Conservation (phyloP, 1,284 basidiomycete genomes). For the Heterobasidion occidentale region DNA sequence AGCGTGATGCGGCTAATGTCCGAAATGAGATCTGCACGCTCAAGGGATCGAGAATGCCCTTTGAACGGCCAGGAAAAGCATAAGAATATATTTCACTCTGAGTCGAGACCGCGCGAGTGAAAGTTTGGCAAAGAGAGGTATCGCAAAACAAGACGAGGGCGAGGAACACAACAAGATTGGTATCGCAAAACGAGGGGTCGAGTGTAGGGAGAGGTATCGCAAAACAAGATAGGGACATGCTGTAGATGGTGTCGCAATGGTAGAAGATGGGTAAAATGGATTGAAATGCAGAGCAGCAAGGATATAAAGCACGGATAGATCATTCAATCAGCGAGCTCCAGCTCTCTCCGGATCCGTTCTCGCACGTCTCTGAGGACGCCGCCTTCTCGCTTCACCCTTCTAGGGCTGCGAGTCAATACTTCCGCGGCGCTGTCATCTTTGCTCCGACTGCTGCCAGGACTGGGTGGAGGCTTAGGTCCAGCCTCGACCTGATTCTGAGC, state of each 20-base stretch:
- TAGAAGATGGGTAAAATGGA: background rate
- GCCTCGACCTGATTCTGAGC: constrained; percentile 24
- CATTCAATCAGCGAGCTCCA: constrained; percentile 54
- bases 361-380: constrained; percentile 70
- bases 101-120: background rate
- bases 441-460: constrained; percentile 13
- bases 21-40: too few relatives aligned
- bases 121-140: constrained; percentile 7
- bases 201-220: too few relatives aligned
- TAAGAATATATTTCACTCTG: too few relatives aligned
- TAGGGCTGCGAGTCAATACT: constrained; percentile 59
- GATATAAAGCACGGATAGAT: constrained; percentile 12
- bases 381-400: constrained; percentile 54
- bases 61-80: too few relatives aligned
- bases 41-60: too few relatives aligned
- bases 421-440: constrained; percentile 39
- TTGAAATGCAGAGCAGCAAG: constrained; percentile 1
- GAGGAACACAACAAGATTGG: too few relatives aligned
- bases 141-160: constrained; percentile 10
- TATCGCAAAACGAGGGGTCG: too few relatives aligned
- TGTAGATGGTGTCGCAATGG: background rate
- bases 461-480: constrained; percentile 16
- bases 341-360: constrained; percentile 69
- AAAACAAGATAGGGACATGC: background rate
- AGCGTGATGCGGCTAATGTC: too few relatives aligned